Conservation (phyloP, 192 early-diverging fungal species). For the Coemansia sp. region DNA sequence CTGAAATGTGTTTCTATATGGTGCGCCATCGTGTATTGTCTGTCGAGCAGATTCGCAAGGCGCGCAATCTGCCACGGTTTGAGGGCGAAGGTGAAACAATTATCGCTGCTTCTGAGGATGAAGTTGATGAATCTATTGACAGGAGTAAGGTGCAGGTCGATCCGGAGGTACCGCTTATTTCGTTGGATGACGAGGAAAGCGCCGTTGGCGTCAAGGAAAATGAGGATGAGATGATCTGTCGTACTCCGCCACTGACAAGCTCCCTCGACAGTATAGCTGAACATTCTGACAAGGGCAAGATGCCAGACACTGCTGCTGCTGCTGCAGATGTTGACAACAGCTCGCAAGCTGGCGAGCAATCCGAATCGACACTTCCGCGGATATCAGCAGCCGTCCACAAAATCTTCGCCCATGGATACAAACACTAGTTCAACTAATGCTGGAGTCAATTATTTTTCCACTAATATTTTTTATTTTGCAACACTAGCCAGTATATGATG, state of each 20-base stretch:
- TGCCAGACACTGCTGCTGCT: neutral
- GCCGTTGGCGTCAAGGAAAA: neutral
- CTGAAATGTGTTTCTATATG: constrained; percentile 71
- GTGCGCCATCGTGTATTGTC: constrained; percentile 37
- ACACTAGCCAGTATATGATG: neutral
- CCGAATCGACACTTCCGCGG: constrained; percentile 20
- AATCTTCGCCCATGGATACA: constrained; percentile 34
- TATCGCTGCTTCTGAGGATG: neutral
- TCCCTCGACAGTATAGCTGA: constrained; percentile 5
- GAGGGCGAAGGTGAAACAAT: neutral
- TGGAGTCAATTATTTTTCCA: too few species aligned
- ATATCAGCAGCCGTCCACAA: constrained; percentile 38
- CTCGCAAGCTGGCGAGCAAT: constrained; percentile 1
- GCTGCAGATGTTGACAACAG: neutral
- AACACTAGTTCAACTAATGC: constrained; percentile 7
- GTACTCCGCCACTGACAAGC: constrained; percentile 13
- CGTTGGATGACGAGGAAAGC: constrained; percentile 18
- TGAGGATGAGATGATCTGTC: constrained; percentile 20
- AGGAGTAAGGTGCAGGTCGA: constrained; percentile 4
- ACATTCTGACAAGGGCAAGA: neutral
- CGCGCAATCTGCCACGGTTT: constrained; percentile 24
- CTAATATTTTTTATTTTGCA: neutral
- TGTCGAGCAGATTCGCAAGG: constrained; percentile 25
- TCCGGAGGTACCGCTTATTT: constrained; percentile 40
- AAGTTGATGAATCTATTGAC: neutral